Evolutionary conservation across 352 stramenopile species (phyloP), one percentile per base, ranked within the genome.

Genomic region (Globisporangium megalacanthum): DNA sequence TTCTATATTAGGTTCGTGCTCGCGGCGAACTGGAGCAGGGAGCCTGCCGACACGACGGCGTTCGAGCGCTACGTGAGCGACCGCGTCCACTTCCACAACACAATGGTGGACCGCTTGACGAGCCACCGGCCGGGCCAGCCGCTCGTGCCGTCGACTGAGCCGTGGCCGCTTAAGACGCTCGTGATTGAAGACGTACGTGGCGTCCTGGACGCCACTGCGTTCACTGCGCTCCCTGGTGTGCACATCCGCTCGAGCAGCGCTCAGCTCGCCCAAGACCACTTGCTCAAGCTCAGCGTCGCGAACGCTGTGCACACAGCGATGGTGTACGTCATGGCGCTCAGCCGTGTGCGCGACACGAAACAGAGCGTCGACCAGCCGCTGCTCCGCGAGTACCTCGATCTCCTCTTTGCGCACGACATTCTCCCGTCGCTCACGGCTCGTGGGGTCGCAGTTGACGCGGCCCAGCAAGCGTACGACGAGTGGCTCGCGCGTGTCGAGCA

Each of bases 301-400:
- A 98, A 98, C 68, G 91, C 82, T 0, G 96, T 92, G 25, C 81
- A 97, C 71, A 96, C 91, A 7, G 89, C 94, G 0, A 82, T 96
- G 56, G 91, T 96, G 20, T 92, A 97, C 60, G 33, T 80, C 44
- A 45, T 92, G 45, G 78, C 79, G 9, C 61, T 95, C 8, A 63
- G 64, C 13, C 73, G 80, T 36, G 37, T 68, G 39, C 60, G 58
- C 22, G 74, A 66, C 25, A 81, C 75, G 22, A 59, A 57, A 6
- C 56, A 70, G 6, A 51, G 68, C 17, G n/a, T 67, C 20, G 55
- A 79, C 35, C 55, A 69, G 14, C 69, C 73, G 6, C 22, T 62
- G 9, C 53, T 89, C n/a, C 58, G 88, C 20, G 52, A 69, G 17
- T 97, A 90, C 65, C 60, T 98, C 19, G 80, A 97, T 66, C 56